Evolutionary conservation across 2,329 filamentous ascomycete genomes (phyloP).

Genomic region (Cadophora sp.): DNA sequence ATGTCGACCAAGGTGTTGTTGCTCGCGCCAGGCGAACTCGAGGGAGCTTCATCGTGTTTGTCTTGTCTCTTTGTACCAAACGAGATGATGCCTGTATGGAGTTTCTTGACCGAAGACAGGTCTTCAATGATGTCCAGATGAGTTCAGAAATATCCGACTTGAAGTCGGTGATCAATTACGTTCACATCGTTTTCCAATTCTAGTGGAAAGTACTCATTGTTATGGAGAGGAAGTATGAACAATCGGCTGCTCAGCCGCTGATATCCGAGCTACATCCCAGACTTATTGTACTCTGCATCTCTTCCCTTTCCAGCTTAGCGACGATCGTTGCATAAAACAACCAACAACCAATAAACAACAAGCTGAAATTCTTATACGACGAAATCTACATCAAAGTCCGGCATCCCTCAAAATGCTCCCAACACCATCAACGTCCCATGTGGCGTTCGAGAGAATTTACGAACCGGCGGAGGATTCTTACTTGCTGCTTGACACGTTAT

Average conservation of each 20-base stretch:
- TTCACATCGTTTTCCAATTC: neutral
- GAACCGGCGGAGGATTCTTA: slow-evolving; percentile 97
- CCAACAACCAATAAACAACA: too few relatives aligned
- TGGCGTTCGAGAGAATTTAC: slow-evolving; percentile 87
- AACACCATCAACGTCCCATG: slow-evolving; percentile 91
- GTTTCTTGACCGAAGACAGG: neutral
- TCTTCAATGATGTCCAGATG: too few relatives aligned
- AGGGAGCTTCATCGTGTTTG: slow-evolving; percentile 24
- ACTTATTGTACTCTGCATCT: too few relatives aligned
- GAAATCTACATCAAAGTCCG: too few relatives aligned
- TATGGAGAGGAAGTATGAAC: neutral
- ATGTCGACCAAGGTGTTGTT: neutral
- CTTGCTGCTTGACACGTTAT: slow-evolving; percentile 89
- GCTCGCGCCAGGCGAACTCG: slow-evolving; percentile 15
- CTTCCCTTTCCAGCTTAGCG: neutral
- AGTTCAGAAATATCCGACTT: neutral
- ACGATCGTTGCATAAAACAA: too few relatives aligned
- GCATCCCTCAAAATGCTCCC: too few relatives aligned
- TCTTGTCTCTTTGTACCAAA: neutral
- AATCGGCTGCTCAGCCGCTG: slow-evolving; percentile 5
- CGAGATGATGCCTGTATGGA: neutral
- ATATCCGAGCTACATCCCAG: slow-evolving; percentile 7
- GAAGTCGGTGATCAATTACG: slow-evolving; percentile 16
- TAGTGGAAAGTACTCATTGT: neutral
- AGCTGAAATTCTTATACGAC: too few relatives aligned